Conservation (phyloP, 129 eudicot species). For the Artemisia annua region DNA sequence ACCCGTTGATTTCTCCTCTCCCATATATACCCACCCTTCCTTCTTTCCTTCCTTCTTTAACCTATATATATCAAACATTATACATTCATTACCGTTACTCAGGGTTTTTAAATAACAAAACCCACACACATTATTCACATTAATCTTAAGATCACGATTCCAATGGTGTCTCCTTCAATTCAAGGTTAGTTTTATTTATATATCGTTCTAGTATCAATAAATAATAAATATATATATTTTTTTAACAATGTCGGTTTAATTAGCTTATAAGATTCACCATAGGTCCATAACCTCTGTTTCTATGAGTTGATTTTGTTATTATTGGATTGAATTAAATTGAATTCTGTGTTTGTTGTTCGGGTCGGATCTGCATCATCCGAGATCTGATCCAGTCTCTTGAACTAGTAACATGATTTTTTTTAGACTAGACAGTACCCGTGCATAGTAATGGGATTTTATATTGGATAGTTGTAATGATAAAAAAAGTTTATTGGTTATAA, state of each 20-base stretch:
- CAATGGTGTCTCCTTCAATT: conserved; percentile 19
- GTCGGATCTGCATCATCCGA: conserved; percentile 19
- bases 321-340: background rate
- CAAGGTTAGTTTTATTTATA: conserved; percentile 32
- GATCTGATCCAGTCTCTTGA: background rate
- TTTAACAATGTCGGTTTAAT: conserved; percentile 16
- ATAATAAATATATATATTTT: no score
- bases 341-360: background rate
- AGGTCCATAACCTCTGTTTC: conserved; percentile 25
- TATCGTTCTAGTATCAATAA: no score
- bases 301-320: conserved; percentile 10
- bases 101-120: conserved; percentile 24
- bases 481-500: no score
- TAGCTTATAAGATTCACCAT: background rate
- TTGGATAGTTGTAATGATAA: no score
- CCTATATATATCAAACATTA: conserved; percentile 12
- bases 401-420: background rate
- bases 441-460: no score
- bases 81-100: conserved; percentile 21
- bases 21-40: background rate
- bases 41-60: background rate
- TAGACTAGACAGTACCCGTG: no score
- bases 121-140: background rate
- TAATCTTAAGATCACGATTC: background rate
- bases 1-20: conserved; percentile 41